These are phyloP conservation scores for Coleophoma crateriformis DNA, from an alignment of 2,329 filamentous ascomycete species.

Conservation along the genomic window DNA sequence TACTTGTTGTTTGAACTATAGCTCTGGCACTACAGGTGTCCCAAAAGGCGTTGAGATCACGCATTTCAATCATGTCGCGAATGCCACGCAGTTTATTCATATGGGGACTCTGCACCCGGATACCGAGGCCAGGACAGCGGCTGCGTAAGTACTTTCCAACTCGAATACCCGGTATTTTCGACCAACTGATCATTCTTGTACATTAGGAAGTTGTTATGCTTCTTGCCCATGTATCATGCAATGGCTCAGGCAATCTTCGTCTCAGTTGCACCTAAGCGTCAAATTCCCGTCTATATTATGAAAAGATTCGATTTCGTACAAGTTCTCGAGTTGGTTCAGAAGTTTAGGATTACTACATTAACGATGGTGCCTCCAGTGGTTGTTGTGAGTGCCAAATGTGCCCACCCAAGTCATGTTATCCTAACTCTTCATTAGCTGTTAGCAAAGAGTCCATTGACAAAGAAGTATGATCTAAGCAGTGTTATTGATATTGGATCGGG, in stretches of 20 bases:
- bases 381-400: slow-evolving; percentile 33
- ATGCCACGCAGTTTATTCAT: slow-evolving; percentile 46
- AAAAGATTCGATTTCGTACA: slow-evolving; percentile 68
- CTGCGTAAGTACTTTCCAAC: background rate
- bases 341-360: slow-evolving; percentile 62
- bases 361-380: slow-evolving; percentile 70
- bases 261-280: slow-evolving; percentile 48
- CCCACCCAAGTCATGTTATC: background rate
- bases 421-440: slow-evolving; percentile 32
- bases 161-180: background rate
- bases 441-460: slow-evolving; percentile 62
- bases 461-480: slow-evolving; percentile 63
- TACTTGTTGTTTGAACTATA: slow-evolving; percentile 58
- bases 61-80: slow-evolving; percentile 72
- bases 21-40: slow-evolving; percentile 72
- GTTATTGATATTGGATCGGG: slow-evolving; percentile 56
- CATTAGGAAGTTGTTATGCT: slow-evolving; percentile 18
- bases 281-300: slow-evolving; percentile 74
- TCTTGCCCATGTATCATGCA: slow-evolving; percentile 58
- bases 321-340: slow-evolving; percentile 63
- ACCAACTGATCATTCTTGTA: background rate
- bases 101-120: slow-evolving; percentile 9
- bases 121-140: background rate
- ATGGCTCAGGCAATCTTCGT: slow-evolving; percentile 68
- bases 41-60: slow-evolving; percentile 80